These are phyloP conservation scores for Pseudogymnoascus sp. DNA, from an alignment of 2,329 filamentous ascomycete species.

Conservation along the genomic window DNA sequence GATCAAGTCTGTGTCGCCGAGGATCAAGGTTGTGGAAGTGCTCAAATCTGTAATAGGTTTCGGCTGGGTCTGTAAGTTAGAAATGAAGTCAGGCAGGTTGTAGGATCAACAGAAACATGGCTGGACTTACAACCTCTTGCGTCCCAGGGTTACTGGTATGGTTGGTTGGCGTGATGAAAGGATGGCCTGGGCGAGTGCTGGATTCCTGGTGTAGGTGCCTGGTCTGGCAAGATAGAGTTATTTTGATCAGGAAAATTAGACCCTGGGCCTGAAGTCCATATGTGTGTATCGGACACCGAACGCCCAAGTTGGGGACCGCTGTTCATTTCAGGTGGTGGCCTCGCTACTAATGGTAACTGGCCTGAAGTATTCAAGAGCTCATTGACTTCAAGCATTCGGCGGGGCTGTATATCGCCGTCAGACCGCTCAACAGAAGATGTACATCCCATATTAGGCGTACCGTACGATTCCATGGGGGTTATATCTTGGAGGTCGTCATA, in stretches of 20 bases:
- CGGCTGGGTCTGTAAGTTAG: neutral
- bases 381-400: neutral
- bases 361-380: neutral
- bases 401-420: neutral
- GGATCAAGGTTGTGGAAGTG: neutral
- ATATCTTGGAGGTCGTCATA: neutral
- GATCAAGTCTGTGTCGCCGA: neutral
- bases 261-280: no score
- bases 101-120: neutral
- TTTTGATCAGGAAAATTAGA: neutral
- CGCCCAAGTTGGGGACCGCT: neutral
- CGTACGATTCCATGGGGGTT: neutral
- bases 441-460: neutral
- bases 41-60: neutral
- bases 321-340: neutral
- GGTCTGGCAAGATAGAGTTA: neutral
- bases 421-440: neutral
- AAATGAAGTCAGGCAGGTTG: neutral
- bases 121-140: neutral
- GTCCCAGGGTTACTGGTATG: neutral
- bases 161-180: neutral
- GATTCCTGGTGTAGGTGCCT: neutral
- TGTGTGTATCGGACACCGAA: neutral
- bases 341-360: neutral
- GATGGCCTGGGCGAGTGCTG: neutral